These are phyloP conservation scores for Circinella umbellata DNA, from an alignment of 371 early-diverging fungal genomes.

Conservation along the genomic window DNA sequence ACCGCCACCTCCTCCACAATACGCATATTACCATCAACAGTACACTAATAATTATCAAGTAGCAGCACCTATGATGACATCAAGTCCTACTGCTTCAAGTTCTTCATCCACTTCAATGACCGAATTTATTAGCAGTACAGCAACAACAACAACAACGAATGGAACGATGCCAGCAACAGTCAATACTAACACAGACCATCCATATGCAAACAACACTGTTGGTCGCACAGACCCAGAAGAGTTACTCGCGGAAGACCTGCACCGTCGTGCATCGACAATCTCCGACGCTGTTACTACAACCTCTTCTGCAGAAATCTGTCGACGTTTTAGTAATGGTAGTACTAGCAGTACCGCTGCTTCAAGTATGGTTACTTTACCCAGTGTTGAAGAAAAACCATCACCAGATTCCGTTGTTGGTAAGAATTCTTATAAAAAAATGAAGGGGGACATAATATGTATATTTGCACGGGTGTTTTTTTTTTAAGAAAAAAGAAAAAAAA, in stretches of 20 bases:
- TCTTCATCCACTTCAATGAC: background rate
- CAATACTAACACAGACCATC: background rate
- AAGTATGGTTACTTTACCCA: slow-evolving; percentile 11
- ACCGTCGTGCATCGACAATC: slow-evolving; percentile 30
- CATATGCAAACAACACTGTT: slow-evolving; percentile 3
- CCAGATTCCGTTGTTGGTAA: background rate
- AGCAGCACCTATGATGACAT: background rate
- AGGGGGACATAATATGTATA: no score
- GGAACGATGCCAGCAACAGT: background rate
- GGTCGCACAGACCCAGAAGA: slow-evolving; percentile 21
- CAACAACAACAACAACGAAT: background rate
- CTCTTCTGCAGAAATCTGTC: slow-evolving; percentile 19
- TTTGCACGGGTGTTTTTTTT: no score
- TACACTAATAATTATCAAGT: background rate
- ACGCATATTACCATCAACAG: slow-evolving; percentile 3
- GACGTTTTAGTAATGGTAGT: slow-evolving; percentile 29
- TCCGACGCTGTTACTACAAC: slow-evolving; percentile 22
- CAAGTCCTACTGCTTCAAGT: slow-evolving; percentile 9
- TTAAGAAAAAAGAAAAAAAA: no score
- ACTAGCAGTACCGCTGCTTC: slow-evolving; percentile 18
- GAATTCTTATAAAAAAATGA: background rate
- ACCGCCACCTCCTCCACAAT: slow-evolving; percentile 1
- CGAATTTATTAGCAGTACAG: background rate
- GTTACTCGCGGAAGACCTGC: slow-evolving; percentile 15
- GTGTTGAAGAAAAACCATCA: background rate